Conservation (phyloP, 495 filamentous ascomycete genomes). For the Aspergillus funiculosus region DNA sequence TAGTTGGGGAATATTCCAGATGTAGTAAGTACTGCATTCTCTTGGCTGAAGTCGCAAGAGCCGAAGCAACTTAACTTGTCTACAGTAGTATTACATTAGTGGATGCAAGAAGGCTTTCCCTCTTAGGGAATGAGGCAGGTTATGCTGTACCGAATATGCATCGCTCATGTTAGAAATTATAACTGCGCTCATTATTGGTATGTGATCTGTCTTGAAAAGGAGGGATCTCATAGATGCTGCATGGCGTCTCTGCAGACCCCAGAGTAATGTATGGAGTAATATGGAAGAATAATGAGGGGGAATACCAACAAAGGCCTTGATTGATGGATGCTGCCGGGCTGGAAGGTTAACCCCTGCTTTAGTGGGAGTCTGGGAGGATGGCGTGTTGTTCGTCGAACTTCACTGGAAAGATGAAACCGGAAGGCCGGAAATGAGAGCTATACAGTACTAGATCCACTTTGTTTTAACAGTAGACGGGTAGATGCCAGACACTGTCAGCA, state of each 20-base stretch:
- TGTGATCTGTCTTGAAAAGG: conserved; percentile 1
- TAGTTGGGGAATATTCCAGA: neutral
- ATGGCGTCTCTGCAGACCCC: neutral
- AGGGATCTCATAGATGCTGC: neutral
- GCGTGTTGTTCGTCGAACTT: conserved; percentile 15
- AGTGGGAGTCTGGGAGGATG: conserved; percentile 10
- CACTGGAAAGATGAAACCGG: conserved; percentile 21
- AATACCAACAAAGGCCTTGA: too few relatives aligned
- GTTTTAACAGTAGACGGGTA: conserved; percentile 10
- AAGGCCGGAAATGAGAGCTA: conserved; percentile 14
- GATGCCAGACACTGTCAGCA: too few relatives aligned
- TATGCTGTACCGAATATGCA: too few relatives aligned
- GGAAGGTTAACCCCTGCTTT: conserved; percentile 18
- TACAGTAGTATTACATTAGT: too few relatives aligned
- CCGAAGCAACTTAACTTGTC: too few relatives aligned
- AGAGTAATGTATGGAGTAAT: neutral
- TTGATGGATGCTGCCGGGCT: conserved; percentile 7
- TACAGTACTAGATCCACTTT: conserved; percentile 13
- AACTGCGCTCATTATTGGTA: too few relatives aligned
- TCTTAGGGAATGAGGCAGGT: too few relatives aligned
- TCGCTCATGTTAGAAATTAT: too few relatives aligned
- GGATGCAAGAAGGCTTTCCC: too few relatives aligned
- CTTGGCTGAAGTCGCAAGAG: too few relatives aligned
- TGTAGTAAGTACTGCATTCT: neutral
- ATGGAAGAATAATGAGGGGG: too few relatives aligned